Base-by-base conservation (phyloP, 805 yeast genomes). In the Ogataea pignaliae region DNA sequence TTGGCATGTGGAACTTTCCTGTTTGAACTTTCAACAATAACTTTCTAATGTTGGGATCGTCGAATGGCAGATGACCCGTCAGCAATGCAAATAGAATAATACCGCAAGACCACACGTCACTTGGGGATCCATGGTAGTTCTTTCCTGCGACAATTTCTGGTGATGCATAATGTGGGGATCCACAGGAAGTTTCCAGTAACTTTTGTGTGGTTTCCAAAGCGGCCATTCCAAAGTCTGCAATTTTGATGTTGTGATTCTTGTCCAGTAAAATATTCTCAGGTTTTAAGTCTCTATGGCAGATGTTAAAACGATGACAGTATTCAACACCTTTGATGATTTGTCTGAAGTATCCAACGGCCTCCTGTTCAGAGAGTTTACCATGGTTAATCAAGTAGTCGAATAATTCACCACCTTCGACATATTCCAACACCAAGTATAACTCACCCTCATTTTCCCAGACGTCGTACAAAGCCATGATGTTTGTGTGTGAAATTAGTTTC, bases 381-480 rank as follows among this genome's bases (percentile, higher is more conserved):
- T 77, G 75, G 52, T 75, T 78, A 6, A 85, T 88, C 43, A 86
- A 67, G 48, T 81, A 73, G 56, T 86, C 93, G 53, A 86, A 86
- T 43, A 86, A 66, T 63, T 86, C 95, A 46, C 95, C 95, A n/a
- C 93, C 91, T 63, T 86, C 90, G 29, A 86, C 91, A 60, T 85
- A 86, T 60, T 86, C 95, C 40, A 86, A 66, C 13, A 86, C 88
- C 51, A 86, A 63, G 56, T 83, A 86, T 45, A 93, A 72, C 47
- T 91, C 96, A 59, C 88, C 88, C 52, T 88, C 83, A 52, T 95
- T 91, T 65, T 93, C 99, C 98, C 98, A 93, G 18, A 93, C 99
- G 60, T 93, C 99, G 61, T 89, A 93, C 34, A 93, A 71, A 21
- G 93, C 85, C 78, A 93, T 81, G 18, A 93, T 93, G 59, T 93